Base-by-base conservation (phyloP, 345 rosid genomes). In the Arabidopsis arenosa region DNA sequence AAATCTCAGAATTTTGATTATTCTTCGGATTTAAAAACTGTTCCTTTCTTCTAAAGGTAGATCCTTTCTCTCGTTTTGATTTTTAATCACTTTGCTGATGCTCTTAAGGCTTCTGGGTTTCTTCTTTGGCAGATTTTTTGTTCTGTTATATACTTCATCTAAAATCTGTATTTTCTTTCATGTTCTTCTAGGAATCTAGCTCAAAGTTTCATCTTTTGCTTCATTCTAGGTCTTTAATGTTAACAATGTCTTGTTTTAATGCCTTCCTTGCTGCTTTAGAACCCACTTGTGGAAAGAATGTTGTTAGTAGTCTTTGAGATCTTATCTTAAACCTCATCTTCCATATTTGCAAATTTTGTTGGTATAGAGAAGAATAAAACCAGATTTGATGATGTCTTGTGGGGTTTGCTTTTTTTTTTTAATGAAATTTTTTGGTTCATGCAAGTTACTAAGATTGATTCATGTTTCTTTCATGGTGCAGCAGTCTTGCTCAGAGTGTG, bases 381-480 rank as follows among this genome's bases (percentile, higher is more conserved):
- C n/a, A 45, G 32, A 35, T 55, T 44, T 44, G 35, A 57, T 58
- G 12, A 47, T 45, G 35, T 26, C 6, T 43, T 84, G 75, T 63
- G 71, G 65, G 33, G 66, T 72, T 69, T 54, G 45, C 8, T 15
- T 28, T 28, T 28, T 28, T 28, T 3, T 59, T 39, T 30, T 60
- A 36, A 28, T 62, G 76, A 35, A 51, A 51, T 39, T 43, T 70
- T 74, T 61, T 79, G 55, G 64, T 74, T 45, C 17, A n/a, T 45
- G 7, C 47, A 43, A 77, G 66, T 79, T 68, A 0, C 2, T 64
- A 21, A 57, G 58, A 11, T 57, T 57, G 61, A 21, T 36, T 55
- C 5, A 4, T 37, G 35, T 53, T 54, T 65, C 12, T 58, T 75
- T 57, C 12, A 37, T 66, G 41, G 35, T 66, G 1, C 78, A 75